These are phyloP conservation scores for Mortierella sp. DNA, from an alignment of 371 early-diverging fungal genomes.

Conservation along the genomic window DNA sequence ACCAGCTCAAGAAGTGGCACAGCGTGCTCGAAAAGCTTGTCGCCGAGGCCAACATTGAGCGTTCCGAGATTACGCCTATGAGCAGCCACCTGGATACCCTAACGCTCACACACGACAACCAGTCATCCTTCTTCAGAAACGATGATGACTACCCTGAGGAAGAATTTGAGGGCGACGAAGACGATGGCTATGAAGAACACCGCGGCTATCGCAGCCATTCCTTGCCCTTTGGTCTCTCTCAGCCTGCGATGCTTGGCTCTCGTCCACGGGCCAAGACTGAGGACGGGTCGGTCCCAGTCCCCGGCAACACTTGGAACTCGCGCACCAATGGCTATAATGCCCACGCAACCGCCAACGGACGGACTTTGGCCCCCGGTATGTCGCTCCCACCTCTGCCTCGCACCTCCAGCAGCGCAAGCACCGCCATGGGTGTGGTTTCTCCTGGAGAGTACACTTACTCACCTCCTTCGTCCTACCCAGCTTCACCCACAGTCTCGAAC, in stretches of 20 bases:
- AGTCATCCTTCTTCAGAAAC: conserved; percentile 48
- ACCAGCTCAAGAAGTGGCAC: conserved; percentile 93
- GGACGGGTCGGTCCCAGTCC: conserved; percentile 28
- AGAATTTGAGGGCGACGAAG: conserved; percentile 64
- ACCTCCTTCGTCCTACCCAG: conserved; percentile 74
- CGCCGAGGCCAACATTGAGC: conserved; percentile 30
- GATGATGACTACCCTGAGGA: conserved; percentile 59
- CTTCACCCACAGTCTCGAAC: conserved; percentile 69
- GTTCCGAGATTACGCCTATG: conserved; percentile 9
- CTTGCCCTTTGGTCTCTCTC: conserved; percentile 23
- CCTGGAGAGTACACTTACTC: conserved; percentile 69
- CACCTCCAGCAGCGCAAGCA: conserved; percentile 55
- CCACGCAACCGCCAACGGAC: conserved; percentile 11
- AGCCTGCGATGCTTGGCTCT: conserved; percentile 1
- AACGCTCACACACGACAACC: conserved; percentile 20
- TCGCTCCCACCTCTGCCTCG: conserved; percentile 67
- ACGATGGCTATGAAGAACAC: conserved; percentile 58
- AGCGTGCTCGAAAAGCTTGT: conserved; percentile 55
- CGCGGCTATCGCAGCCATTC: conserved; percentile 27
- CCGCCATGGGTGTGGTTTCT: conserved; percentile 51
- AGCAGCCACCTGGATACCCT: conserved; percentile 37
- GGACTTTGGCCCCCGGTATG: conserved; percentile 47
- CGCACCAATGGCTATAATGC: conserved; percentile 18
- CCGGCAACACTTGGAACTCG: conserved; percentile 13
- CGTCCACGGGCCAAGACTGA: conserved; percentile 48